Base-by-base conservation (phyloP, 768 basidiomycete genomes). In the Boletellus emodensis region DNA sequence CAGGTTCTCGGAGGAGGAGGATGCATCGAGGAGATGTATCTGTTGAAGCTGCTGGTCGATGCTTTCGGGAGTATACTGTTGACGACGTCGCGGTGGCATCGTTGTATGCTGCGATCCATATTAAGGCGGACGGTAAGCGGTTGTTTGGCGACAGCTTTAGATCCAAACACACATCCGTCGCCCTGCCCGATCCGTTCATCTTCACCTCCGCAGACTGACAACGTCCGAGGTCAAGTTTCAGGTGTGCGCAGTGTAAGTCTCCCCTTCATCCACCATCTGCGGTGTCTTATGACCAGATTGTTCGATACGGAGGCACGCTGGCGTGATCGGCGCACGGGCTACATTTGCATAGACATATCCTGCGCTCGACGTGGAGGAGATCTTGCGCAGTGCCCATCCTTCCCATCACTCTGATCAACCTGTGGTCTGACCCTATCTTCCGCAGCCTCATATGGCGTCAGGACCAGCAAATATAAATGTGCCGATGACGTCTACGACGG, bases 41-140 rank as follows among this genome's bases (percentile, higher is more conserved):
- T 93, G 90, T 65, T 92, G 90, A 10, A 94, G 77, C 67, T 94
- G 91, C 64, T 88, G 84, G 75, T 93, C 89, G 63, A 94, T 87
- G 61, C 75, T 82, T 58, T 91, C 87, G 67, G 87, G 87, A 4
- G 85, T 88, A 67, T 88, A 91, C 44, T 79, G 76, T 49, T 79
- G 81, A 46, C 81, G 76, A 59, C 83, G 75, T 61, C 87, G 85
- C 60, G 87, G 85, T 67, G 86, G 83, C 88, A 90, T 91, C 53
- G 40, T 44, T 51, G 55, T 47, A 52, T 22, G 41, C 11, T 40
- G n/a, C 24, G 35, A 26, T 50, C 60, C 54, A 53, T 52, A 51
- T 58, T 22, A 42, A 53, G 54, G 40, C 24, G 35, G 41, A 34
- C 20, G 4, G 5, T n/a, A 63, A 45, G 49, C 36, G 51, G 53